Evolutionary conservation across 441 rosid species (phyloP), one percentile per base, ranked within the genome.

Genomic region (Euphorbia corollata): DNA sequence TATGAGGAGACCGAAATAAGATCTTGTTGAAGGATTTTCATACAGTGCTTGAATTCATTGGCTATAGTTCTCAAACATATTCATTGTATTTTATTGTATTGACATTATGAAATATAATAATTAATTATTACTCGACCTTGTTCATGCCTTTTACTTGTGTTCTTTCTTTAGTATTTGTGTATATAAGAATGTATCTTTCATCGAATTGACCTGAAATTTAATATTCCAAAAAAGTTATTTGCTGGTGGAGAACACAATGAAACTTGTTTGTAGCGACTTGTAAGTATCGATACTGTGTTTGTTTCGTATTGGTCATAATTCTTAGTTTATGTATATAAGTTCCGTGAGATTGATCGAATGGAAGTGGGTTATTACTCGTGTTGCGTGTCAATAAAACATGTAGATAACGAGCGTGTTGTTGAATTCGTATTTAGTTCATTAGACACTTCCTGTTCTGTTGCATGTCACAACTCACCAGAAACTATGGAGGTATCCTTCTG

Each of bases 401-500:
- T n/a, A 61, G 36, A 48, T 64, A 47, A 70, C 30, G 43, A 76
- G 5, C 20, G 43, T 64, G 61, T 43, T 55, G 18, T 24, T 41
- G 39, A 6, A 7, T 61, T 22, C 23, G 7, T 53, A 53, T 41
- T 19, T 8, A 36, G 63, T 34, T 34, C 39, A 60, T 20, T n/a
- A 34, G 47, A 60, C 24, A 30, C 60, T 59, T 39, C 15, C 55
- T 54, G 59, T 59, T 58, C 65, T 55, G 48, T 15, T 59, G 51
- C 23, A 18, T 34, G 62, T 16, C 45, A 45, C 23, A 45, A 13
- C 54, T 34, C n/a, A 38, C 13, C 67, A 66, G 73, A 63, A 59
- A 65, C 30, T 10, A 69, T 69, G 71, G 74, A 72, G 34, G 65
- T 59, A 43, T 19, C 61, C 23, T 71, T 60, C 12, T 43, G 19